Base-by-base conservation (phyloP, 2,329 filamentous ascomycete genomes). In the Paraphaeosphaeria sporulosa region DNA sequence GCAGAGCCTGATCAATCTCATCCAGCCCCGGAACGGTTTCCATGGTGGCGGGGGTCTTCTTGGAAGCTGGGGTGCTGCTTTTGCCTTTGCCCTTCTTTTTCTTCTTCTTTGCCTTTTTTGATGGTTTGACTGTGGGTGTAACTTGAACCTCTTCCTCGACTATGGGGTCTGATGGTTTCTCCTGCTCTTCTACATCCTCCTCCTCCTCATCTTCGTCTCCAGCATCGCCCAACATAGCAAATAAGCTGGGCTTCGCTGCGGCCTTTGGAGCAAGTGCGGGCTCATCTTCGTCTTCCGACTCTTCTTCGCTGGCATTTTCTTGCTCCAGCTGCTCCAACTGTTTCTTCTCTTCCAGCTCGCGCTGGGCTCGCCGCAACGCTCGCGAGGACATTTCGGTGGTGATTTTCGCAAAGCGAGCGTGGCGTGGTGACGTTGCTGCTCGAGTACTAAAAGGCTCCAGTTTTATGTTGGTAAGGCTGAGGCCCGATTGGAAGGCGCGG, bases 1-100 rank as follows among this genome's bases (percentile, higher is more conserved):
- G 83, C 30, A 91, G 75, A 2, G 88, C 89, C 56, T 80, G 80
- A 71, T 92, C 89, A 53, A 91, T 90, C 64, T 91, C 89, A 66
- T 91, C 88, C 27, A 87, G 72, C 13, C 68, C 73, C 9, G 69
- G 67, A 4, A 71, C 56, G 9, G 70, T 40, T 17, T 75, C 70
- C n/a, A 67, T 59, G 12, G 69, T 42, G 17, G 75, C 32, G 42
- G 58, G 51, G 17, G 49, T 60, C 40, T 61, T 61, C 56, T 60
- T 62, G 21, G 66, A 58, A 7, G 57, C 68, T 49, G 71, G 73
- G 47, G 67, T 74, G 67, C 81, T 83, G 66, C 82, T 84, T 71
- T 85, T 85, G 44, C 69, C 77, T 68, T 82, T 84, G 68, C 81
- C 85, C 75, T 86, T 54, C 72, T 87, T 89, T 72, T 87, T 89